Conservation (phyloP, 2,329 filamentous ascomycete genomes). For the Daldinia sp. region DNA sequence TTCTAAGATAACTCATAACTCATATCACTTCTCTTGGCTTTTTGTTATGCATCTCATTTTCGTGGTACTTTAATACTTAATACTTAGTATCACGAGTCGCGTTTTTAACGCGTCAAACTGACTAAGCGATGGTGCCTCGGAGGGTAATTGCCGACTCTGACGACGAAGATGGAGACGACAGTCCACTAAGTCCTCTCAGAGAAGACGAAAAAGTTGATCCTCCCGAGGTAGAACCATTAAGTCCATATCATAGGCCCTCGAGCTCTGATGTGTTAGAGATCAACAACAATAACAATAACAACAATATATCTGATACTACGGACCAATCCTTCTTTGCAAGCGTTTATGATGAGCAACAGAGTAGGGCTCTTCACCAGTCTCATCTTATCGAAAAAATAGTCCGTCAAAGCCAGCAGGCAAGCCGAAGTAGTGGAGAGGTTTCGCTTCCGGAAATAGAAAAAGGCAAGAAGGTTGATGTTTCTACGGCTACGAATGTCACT, state of each 20-base stretch:
- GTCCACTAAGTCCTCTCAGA: constrained; percentile 32
- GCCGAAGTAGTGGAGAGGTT: constrained; percentile 49
- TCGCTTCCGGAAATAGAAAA: constrained; percentile 46
- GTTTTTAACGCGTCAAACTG: constrained; percentile 30
- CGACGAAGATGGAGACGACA: constrained; percentile 49
- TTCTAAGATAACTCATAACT: background rate
- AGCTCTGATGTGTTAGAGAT: constrained; percentile 32
- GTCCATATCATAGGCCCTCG: constrained; percentile 42
- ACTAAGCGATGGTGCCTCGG: constrained; percentile 45
- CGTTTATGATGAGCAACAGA: constrained; percentile 47
- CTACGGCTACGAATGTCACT: constrained; percentile 50
- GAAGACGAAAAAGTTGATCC: constrained; percentile 25
- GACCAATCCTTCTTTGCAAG: constrained; percentile 49
- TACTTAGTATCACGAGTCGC: constrained; percentile 12
- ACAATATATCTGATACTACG: constrained; percentile 44
- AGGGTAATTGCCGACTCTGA: constrained; percentile 54
- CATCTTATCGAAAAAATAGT: constrained; percentile 52
- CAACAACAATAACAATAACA: constrained; percentile 38
- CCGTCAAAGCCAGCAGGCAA: constrained; percentile 51
- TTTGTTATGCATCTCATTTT: constrained; percentile 6
- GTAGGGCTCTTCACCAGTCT: constrained; percentile 47
- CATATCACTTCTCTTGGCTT: background rate
- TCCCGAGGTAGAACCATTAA: constrained; percentile 50
- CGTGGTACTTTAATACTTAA: background rate
- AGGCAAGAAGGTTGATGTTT: constrained; percentile 40